Conservation (phyloP, 108 stramenopile genomes). For the Fistulifera solaris region DNA sequence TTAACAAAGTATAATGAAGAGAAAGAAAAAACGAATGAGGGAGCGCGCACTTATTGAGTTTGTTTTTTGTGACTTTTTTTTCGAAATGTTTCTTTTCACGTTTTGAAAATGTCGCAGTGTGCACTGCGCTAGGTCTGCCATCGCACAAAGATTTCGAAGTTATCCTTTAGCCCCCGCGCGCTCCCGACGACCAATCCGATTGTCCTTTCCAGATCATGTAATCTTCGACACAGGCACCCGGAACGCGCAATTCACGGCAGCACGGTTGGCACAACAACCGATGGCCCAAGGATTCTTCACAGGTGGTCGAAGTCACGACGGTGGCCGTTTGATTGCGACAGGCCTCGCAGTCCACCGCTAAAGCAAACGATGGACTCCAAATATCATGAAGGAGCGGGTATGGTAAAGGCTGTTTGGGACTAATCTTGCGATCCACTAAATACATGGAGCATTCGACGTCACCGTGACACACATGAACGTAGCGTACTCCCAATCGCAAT, state of each 20-base stretch:
- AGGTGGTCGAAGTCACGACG: slow-evolving; percentile 12
- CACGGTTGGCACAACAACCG: slow-evolving; percentile 26
- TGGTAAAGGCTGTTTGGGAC: background rate
- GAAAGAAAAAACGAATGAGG: no score
- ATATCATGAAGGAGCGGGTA: slow-evolving; percentile 49
- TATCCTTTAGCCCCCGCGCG: no score
- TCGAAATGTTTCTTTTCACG: no score
- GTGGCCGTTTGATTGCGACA: slow-evolving; percentile 22
- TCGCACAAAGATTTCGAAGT: no score
- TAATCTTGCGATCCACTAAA: slow-evolving; percentile 20
- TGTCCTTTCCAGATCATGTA: slow-evolving; percentile 18
- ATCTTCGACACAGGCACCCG: slow-evolving; percentile 11
- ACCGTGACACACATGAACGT: slow-evolving; percentile 53
- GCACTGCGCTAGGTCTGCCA: no score
- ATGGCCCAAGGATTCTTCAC: slow-evolving; percentile 14
- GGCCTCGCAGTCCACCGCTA: slow-evolving; percentile 26
- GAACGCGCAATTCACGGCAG: slow-evolving; percentile 4
- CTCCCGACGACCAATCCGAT: slow-evolving; percentile 12
- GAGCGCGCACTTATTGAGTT: no score
- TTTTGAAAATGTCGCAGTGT: no score
- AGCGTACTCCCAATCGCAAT: slow-evolving; percentile 57
- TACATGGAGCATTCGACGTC: slow-evolving; percentile 36
- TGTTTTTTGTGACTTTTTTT: no score
- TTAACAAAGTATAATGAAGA: no score
- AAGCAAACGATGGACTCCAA: slow-evolving; percentile 22